Conservation (phyloP, 176 grass and related monocot species). For the Echinochloa phyllopogon region DNA sequence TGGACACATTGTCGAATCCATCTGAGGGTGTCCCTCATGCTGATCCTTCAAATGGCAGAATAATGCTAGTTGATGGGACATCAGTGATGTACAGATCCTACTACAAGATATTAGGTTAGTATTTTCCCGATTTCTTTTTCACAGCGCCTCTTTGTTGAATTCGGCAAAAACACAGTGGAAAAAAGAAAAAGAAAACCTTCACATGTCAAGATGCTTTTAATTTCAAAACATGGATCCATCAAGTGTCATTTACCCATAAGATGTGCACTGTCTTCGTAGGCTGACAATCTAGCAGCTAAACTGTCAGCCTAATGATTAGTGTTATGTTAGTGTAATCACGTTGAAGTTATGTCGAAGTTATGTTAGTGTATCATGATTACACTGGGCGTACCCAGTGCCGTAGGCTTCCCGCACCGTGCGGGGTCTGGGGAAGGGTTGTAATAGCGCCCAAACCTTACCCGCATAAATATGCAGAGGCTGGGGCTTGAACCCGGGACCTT, state of each 20-base stretch:
- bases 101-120: slow-evolving; percentile 92
- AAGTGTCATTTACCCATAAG: slow-evolving; percentile 20
- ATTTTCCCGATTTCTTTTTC: neutral
- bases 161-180: too few species aligned
- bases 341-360: slow-evolving; percentile 2
- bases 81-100: slow-evolving; percentile 98
- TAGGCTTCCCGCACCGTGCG: too few species aligned
- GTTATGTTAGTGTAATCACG: slow-evolving; percentile 7
- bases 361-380: slow-evolving; percentile 5
- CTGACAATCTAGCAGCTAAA: slow-evolving; percentile 31
- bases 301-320: neutral
- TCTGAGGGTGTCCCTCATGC: slow-evolving; percentile 11
- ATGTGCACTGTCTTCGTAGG: neutral
- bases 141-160: neutral
- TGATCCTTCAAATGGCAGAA: slow-evolving; percentile 67
- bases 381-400: too few species aligned
- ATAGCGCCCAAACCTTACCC: too few species aligned
- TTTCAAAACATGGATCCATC: neutral
- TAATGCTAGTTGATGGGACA: slow-evolving; percentile 94
- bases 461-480: too few species aligned
- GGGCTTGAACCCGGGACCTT: too few species aligned
- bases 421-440: too few species aligned
- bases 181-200: slow-evolving; percentile 16
- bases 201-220: neutral
- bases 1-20: slow-evolving; percentile 30